Evolutionary conservation across 257 asterid genomes (phyloP), one percentile per base, ranked within the genome.

Genomic region (Gentiana straminea): DNA sequence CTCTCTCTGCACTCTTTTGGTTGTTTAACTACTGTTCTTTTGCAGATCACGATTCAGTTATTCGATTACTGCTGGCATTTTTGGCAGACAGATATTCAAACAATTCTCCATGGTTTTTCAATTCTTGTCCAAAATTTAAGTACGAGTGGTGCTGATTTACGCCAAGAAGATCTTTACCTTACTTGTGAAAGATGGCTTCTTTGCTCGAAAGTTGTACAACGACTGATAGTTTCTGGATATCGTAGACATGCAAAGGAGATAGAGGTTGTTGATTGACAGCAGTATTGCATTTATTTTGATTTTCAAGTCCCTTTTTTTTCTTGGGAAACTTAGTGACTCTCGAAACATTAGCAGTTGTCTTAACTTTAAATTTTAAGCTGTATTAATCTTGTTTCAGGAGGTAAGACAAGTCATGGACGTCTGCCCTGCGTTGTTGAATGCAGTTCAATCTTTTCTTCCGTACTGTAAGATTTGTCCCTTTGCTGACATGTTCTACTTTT

Each of bases 31-130:
- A 58, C 68, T 76, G 59, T 63, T 70, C 72, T 64, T 81, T 76
- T 81, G 84, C 99, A 92, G 99, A 85, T 92, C 70, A 83, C 95
- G 37, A 75, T 82, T 60, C 89, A 85, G 68, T 88, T 88, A 77
- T 92, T 92, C 75, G 99, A 92, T 67, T 92, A 78, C 75, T 75
- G 94, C 84, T 92, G 99, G 99, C 84, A 81, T 77, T 94, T 88
- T 63, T 92, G 99, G 99, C 95, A 85, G 91, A 75, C 73, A 64
- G 97, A 92, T 63, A 66, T 80, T 67, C 95, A 81, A 78, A 75
- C 79, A 60, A 79, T 92, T 69, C 75, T 88, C 69, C 89, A 78
- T 64, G 89, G 86, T 58, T 88, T 88, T 68, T 74, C 90, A 44
- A 69, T 75, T 71, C 83, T 92, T 68, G 79, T 85, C 68, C 99